phyloP scores from a whole-genome alignment of 352 stramenopile species.

The Phytophthora melonis region DNA sequence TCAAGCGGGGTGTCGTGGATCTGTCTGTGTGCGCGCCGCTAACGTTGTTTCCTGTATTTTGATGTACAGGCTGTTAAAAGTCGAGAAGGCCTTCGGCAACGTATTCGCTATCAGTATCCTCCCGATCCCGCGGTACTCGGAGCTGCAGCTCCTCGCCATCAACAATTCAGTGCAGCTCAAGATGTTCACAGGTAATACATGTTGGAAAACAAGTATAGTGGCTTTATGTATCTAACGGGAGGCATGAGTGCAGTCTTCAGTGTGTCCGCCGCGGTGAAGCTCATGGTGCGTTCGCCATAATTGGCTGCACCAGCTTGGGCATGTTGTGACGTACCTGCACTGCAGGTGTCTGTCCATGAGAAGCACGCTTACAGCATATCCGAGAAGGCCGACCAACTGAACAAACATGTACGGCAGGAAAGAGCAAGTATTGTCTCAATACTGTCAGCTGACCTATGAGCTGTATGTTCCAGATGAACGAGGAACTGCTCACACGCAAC shows the following conservation, averaged over 20 bases:
- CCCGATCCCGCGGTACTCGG: slow-evolving; percentile 49
- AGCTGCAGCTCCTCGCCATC: slow-evolving; percentile 62
- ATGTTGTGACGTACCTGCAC: slow-evolving; percentile 1
- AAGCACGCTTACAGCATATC: slow-evolving; percentile 63
- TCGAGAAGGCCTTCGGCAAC: slow-evolving; percentile 69
- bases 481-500: slow-evolving; percentile 54
- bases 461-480: slow-evolving; percentile 47
- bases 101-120: slow-evolving; percentile 62
- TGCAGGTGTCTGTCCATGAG: slow-evolving; percentile 62
- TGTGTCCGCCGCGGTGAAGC: slow-evolving; percentile 42
- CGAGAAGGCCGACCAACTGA: slow-evolving; percentile 52
- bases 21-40: not conserved
- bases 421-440: not conserved
- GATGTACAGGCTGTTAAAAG: slow-evolving; percentile 51
- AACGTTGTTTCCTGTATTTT: not conserved
- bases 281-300: slow-evolving; percentile 51
- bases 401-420: slow-evolving; percentile 42
- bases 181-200: slow-evolving; percentile 56
- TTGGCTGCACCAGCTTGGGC: not conserved
- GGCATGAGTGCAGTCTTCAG: slow-evolving; percentile 25
- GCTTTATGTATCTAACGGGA: not conserved
- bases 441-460: not conserved
- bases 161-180: slow-evolving; percentile 48
- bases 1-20: not conserved
- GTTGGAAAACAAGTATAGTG: not conserved